Evolutionary conservation across 2,329 filamentous ascomycete genomes (phyloP), one percentile per base, ranked within the genome.

Genomic region (Fusarium coicis): DNA sequence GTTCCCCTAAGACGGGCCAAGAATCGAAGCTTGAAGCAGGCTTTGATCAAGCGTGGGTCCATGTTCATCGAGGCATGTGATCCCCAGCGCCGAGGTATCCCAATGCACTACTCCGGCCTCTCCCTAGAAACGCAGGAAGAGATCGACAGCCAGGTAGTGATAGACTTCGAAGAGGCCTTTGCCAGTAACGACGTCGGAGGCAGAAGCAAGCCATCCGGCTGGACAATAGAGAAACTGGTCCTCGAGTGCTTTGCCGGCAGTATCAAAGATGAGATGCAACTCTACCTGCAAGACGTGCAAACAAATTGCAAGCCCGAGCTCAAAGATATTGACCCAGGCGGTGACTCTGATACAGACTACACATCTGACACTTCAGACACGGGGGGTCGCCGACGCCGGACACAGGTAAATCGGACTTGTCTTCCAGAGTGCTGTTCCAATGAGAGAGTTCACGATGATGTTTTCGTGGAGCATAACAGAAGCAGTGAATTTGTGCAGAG

Each of bases 201-300:
- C 5, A 30, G 11, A 32, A 39, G 15, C 3, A 39, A 39, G 7
- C 32, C 52, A 0, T 40, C 36, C 0, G 43, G 34, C 6, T 30
- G 19, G 23, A 58, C 43, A 1, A 7, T 57, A 0, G 54, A 57
- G 4, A 57, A 46, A 18, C 40, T 57, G 3, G 30, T 57, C 8
- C 40, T 57, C n/a, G 54, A 57, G 2, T 5, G 12, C 2, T 57
- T 57, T 6, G 54, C 54, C 10, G 0, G 1, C 1, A 7, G 3
- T 0, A 32, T 57, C 2, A 57, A 57, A 4, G 54, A 57, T 4
- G 54, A 46, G 0, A 19, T 28, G 16, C 23, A 30, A 5, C 15
- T 49, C 0, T 15, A 39, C 1, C 8, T 49, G 0, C 19, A 19
- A 0, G 55, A 58, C n/a, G 16, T 57, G 0, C 18, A 18, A 14